Evolutionary conservation across 208 protist species (phyloP).

Genomic region (Crithidia fasciculata): DNA sequence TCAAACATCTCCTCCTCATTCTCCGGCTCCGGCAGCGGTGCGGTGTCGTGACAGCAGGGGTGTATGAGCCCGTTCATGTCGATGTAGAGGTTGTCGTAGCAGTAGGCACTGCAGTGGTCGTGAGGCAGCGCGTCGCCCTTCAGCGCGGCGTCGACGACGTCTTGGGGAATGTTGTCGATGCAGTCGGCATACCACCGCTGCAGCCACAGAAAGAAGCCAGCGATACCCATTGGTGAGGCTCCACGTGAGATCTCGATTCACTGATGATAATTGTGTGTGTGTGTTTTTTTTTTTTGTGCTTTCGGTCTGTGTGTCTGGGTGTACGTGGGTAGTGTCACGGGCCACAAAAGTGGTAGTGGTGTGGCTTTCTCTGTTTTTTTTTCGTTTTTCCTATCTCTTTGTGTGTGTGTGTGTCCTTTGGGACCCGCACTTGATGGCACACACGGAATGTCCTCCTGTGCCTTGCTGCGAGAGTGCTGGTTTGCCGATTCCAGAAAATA

Average conservation of each 20-base stretch:
- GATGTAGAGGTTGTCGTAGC: constrained; percentile 99
- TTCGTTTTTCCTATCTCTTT: too few relatives aligned
- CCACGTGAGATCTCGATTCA: background rate
- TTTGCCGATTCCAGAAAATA: too few relatives aligned
- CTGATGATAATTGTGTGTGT: background rate
- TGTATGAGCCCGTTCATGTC: constrained; percentile 99
- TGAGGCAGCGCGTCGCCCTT: constrained; percentile 36
- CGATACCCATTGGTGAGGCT: constrained; percentile 77
- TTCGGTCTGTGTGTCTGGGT: too few relatives aligned
- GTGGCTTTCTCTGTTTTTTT: too few relatives aligned
- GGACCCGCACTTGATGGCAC: too few relatives aligned
- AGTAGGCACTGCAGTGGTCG: constrained; percentile 32
- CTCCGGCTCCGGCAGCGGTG: constrained; percentile 77
- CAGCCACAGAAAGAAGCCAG: constrained; percentile 91
- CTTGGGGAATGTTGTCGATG: constrained; percentile 80
- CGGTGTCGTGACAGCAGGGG: constrained; percentile 98
- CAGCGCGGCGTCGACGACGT: constrained; percentile 64
- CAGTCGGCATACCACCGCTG: constrained; percentile 84
- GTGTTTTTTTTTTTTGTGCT: constrained; percentile 12
- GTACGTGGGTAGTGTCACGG: too few relatives aligned
- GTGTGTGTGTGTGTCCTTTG: too few relatives aligned
- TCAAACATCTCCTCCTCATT: constrained; percentile 93
- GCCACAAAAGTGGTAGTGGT: too few relatives aligned
- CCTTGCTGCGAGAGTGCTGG: too few relatives aligned
- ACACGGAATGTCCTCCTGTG: too few relatives aligned